These are phyloP conservation scores for Dentipellis sp. DNA, from an alignment of 768 basidiomycete genomes.

Conservation along the genomic window DNA sequence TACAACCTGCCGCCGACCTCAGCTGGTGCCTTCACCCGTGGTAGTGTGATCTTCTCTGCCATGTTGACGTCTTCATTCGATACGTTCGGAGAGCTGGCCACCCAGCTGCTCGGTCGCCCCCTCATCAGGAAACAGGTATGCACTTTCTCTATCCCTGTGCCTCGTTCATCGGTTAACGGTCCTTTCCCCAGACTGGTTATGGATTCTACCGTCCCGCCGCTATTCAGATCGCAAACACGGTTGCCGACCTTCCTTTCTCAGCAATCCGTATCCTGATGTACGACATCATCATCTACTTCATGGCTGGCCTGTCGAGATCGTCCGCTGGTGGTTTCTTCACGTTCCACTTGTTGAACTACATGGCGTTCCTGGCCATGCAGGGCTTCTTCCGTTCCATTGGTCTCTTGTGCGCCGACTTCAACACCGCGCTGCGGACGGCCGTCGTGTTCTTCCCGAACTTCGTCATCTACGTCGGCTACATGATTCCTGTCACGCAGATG, in stretches of 20 bases:
- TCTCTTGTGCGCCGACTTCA: constrained; percentile 42
- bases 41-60: constrained; percentile 68
- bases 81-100: constrained; percentile 68
- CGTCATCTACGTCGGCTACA: constrained; percentile 64
- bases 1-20: constrained; percentile 66
- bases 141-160: background rate
- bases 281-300: constrained; percentile 64
- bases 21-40: constrained; percentile 82
- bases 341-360: constrained; percentile 57
- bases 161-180: background rate
- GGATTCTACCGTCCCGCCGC: constrained; percentile 64
- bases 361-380: constrained; percentile 67
- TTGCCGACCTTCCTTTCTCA: constrained; percentile 67
- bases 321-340: constrained; percentile 40
- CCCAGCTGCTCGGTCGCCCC: constrained; percentile 77
- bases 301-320: constrained; percentile 37
- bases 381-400: constrained; percentile 80
- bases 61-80: constrained; percentile 61
- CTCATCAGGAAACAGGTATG: constrained; percentile 53
- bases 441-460: constrained; percentile 55
- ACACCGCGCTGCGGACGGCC: constrained; percentile 38
- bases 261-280: constrained; percentile 49
- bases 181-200: constrained; percentile 30
- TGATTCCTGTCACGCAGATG: constrained; percentile 59
- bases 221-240: constrained; percentile 53